phyloP scores from a whole-genome alignment of 2,329 filamentous ascomycete genomes.

The Nigrospora osmanthi region DNA sequence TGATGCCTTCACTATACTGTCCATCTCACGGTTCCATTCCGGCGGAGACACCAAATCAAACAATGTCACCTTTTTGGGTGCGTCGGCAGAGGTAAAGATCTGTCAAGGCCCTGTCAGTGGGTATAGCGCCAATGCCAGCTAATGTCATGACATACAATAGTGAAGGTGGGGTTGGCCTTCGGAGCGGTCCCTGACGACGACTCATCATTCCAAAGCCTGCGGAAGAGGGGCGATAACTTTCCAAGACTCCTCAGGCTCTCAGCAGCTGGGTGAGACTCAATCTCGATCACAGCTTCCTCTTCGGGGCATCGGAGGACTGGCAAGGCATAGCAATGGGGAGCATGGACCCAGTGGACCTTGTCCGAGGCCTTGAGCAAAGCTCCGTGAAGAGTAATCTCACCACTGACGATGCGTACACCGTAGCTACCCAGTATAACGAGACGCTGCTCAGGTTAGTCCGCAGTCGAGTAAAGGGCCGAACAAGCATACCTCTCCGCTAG shows the following conservation, averaged over 20 bases:
- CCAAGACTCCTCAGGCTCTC: conserved; percentile 44
- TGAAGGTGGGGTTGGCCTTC: conserved; percentile 29
- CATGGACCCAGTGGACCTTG: conserved; percentile 48
- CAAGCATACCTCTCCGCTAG: conserved; percentile 19
- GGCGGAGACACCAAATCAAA: conserved; percentile 49
- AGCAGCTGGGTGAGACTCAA: conserved; percentile 44
- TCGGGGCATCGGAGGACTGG: conserved; percentile 54
- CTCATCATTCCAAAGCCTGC: conserved; percentile 54
- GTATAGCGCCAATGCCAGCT: background rate
- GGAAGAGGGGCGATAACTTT: conserved; percentile 57
- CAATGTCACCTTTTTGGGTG: conserved; percentile 37
- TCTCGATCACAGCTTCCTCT: conserved; percentile 38
- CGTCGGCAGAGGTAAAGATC: conserved; percentile 47
- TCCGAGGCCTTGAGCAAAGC: conserved; percentile 47
- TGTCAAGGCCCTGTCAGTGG: conserved; percentile 17
- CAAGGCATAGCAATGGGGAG: conserved; percentile 61
- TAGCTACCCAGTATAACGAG: conserved; percentile 61
- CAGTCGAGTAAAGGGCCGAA: background rate
- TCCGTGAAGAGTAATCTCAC: conserved; percentile 58
- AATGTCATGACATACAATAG: conserved; percentile 35
- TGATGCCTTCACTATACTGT: conserved; percentile 30
- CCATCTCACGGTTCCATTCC: conserved; percentile 54
- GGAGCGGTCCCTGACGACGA: conserved; percentile 15
- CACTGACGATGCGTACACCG: conserved; percentile 52
- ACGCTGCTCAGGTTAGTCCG: conserved; percentile 33